Evolutionary conservation across 805 yeast species (phyloP), one percentile per base, ranked within the genome.

Genomic region (Lachancea fermentati): DNA sequence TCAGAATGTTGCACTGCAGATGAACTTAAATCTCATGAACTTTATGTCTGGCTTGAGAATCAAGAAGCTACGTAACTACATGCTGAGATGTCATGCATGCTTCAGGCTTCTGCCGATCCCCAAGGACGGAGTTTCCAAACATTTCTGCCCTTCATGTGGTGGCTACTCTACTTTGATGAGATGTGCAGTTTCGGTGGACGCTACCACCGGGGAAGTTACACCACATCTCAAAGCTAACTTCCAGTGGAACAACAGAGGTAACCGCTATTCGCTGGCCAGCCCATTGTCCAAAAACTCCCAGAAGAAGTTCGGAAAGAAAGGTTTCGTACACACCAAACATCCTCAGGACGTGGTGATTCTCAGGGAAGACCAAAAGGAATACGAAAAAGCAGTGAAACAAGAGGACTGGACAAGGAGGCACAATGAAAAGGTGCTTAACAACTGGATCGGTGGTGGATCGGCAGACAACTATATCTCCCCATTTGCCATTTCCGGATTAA

Each of bases 61-160:
- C 63, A 82, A 78, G 50, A 77, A 85, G 59, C 83, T 93, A 25
- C 75, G 95, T 60, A 86, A 83, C 67, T 89, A 86, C 61, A 91
- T 91, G 97, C 74, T 85, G 57, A 73, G 99, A 64, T 93, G 99
- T 63, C 96, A 93, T 62, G 99, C 97, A 0, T 93, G 99, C 67
- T 93, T 93, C 76, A 70, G 75, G 43, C 69, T 93, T 59, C 67
- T 81, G 11, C 89, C 95, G 5, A 71, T 86, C 41, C 85, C 91
- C 19, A 83, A 80, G 53, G 73, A 76, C 47, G 89, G 89, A 2
- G 74, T 72, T 31, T 78, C 89, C 34, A 77, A 77, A 53, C 96
- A 88, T 63, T 93, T 93, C 68, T 93, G 99, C 62, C 85, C 96
- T 12, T 75, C 79, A 39, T 93, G 99, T 72, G 99, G 99, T 45